Percentiles rank a stretch among this genome's conserved stretches.
phyloP scores from a whole-genome alignment of 352 stramenopile species.

The Globisporangium recalcitrans region DNA sequence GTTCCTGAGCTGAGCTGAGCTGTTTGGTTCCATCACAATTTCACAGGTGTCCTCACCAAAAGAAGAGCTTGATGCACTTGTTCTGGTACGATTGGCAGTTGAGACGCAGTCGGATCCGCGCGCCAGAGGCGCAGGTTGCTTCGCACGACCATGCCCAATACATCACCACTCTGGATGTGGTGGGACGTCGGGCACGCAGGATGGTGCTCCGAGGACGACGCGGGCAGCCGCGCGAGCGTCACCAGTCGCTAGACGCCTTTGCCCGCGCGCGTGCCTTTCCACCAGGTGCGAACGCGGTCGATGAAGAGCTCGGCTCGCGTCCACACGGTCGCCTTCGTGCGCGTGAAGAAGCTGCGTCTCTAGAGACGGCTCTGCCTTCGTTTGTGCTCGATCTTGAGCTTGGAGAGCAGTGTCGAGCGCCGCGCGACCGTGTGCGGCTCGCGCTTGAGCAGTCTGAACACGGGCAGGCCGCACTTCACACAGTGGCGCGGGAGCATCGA shows the following conservation, averaged over 20 bases:
- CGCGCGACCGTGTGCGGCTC: conserved; percentile 27
- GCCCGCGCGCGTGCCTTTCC: conserved; percentile 19
- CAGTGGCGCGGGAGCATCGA: conserved; percentile 53
- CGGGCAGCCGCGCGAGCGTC: conserved; percentile 30
- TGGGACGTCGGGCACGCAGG: conserved; percentile 50
- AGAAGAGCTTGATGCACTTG: conserved; percentile 72
- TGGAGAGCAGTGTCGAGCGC: conserved; percentile 32
- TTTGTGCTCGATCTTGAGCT: conserved; percentile 40
- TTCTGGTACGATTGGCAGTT: conserved; percentile 75
- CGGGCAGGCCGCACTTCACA: conserved; percentile 47
- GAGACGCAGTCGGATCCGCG: conserved; percentile 54
- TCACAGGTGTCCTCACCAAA: conserved; percentile 31
- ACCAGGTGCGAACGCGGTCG: conserved; percentile 12
- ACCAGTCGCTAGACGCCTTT: conserved; percentile 23
- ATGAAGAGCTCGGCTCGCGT: conserved; percentile 12
- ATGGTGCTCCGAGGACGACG: conserved; percentile 38
- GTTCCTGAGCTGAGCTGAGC: not conserved
- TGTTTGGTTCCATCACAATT: not conserved
- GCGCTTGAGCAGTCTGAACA: conserved; percentile 38
- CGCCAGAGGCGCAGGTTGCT: conserved; percentile 71
- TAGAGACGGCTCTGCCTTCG: conserved; percentile 6
- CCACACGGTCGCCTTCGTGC: conserved; percentile 24
- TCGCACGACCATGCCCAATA: conserved; percentile 54
- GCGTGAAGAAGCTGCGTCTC: conserved; percentile 19
- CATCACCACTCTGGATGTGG: conserved; percentile 34